These are phyloP conservation scores for Podila clonocystis DNA, from an alignment of 192 early-diverging fungal species.

Conservation along the genomic window DNA sequence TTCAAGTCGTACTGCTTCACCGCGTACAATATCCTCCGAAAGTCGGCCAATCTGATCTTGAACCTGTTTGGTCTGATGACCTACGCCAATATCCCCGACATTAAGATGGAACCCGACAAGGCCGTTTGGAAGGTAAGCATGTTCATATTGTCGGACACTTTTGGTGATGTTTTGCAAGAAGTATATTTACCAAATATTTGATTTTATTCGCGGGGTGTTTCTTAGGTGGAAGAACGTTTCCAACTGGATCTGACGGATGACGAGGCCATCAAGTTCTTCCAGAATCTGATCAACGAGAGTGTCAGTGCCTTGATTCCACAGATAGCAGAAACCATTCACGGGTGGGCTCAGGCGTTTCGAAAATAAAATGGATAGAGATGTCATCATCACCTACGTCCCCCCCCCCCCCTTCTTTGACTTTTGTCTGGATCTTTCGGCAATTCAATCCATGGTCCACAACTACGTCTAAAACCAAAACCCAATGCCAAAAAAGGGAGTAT, in stretches of 20 bases:
- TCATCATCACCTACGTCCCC: not conserved
- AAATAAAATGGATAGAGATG: conserved; percentile 12
- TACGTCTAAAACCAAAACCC: no score
- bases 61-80: conserved; percentile 99
- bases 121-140: conserved; percentile 86
- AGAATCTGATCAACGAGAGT: conserved; percentile 91
- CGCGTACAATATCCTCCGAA: conserved; percentile 93
- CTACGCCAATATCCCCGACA: conserved; percentile 96
- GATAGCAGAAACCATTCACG: conserved; percentile 98
- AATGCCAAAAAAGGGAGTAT: no score
- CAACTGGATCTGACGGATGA: conserved; percentile 91
- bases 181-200: not conserved
- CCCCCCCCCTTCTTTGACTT: no score
- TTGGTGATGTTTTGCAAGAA: not conserved
- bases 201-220: no score
- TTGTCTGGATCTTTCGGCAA: not conserved
- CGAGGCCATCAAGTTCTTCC: conserved; percentile 95
- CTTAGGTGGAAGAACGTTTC: conserved; percentile 95
- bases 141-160: no score
- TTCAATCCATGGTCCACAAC: no score
- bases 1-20: conserved; percentile 96
- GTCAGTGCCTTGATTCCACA: conserved; percentile 97
- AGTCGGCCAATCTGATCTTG: conserved; percentile 94
- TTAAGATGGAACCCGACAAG: conserved; percentile 98
- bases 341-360: conserved; percentile 90